These are phyloP conservation scores for Solanum chacoense DNA, from an alignment of 305 asterid species.

Conservation along the genomic window DNA sequence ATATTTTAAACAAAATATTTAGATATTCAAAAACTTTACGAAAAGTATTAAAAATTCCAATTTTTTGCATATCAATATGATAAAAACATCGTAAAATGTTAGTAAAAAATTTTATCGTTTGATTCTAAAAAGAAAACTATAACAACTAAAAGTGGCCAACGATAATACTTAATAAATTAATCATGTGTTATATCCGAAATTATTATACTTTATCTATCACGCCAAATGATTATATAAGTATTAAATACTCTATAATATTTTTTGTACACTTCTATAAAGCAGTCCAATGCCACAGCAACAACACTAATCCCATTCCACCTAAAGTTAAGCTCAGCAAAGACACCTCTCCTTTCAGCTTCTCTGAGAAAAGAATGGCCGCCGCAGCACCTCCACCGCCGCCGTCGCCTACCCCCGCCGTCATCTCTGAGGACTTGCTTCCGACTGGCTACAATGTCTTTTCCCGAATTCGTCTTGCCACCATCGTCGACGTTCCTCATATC, in stretches of 20 bases:
- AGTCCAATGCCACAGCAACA: neutral
- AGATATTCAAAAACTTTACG: too few relatives aligned
- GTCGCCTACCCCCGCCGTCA: slow-evolving; percentile 10
- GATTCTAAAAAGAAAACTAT: too few relatives aligned
- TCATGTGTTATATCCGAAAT: too few relatives aligned
- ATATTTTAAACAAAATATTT: too few relatives aligned
- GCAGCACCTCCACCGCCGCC: slow-evolving; percentile 34
- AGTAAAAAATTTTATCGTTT: too few relatives aligned
- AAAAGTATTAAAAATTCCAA: too few relatives aligned
- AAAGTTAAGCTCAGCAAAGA: neutral
- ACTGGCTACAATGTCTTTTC: slow-evolving; percentile 46
- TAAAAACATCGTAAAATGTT: too few relatives aligned
- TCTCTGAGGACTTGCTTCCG: slow-evolving; percentile 15
- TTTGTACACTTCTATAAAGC: neutral
- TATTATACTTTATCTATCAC: neutral
- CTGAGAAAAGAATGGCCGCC: slow-evolving; percentile 21
- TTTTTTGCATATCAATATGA: too few relatives aligned
- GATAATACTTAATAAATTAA: too few relatives aligned
- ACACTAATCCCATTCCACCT: neutral
- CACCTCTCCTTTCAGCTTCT: neutral
- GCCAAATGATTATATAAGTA: too few relatives aligned
- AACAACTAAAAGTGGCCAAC: too few relatives aligned
- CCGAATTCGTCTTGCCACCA: slow-evolving; percentile 72
- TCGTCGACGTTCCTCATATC: slow-evolving; percentile 54
- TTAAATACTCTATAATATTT: too few relatives aligned